Base-by-base conservation (phyloP, 1,284 basidiomycete genomes). In the Phylloboletellus chloephorus region DNA sequence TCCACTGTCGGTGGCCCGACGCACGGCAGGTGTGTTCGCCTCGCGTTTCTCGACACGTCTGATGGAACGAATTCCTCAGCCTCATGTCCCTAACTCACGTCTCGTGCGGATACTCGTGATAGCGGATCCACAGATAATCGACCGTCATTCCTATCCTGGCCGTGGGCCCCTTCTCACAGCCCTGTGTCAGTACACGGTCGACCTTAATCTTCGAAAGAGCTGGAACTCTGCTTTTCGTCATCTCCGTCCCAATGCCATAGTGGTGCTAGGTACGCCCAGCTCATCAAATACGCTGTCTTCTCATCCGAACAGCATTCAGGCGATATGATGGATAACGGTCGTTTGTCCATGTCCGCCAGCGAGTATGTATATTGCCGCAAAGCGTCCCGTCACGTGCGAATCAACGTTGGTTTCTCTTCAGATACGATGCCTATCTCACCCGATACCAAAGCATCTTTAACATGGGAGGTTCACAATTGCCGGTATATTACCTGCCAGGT, bases 201-300 rank as follows among this genome's bases (percentile, higher is more conserved):
- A 89, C 53, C 62, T 82, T 36, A 83, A 83, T 51, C 67, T 91
- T 55, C 76, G 77, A 42, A 86, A 86, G 62, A 80, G 72, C 52
- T 93, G 89, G 89, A 72, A 71, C 46, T 73, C 76, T 15, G 76
- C 80, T 0, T 71, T 63, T 28, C 38, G 67, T 10, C 60, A 69
- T 17, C 67, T 86, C 20, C 72, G 67, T 16, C 86, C 89, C 1
- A 72, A 92, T 55, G 72, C 70, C 10, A 77, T 92, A 7, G 70
- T 94, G 7, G 87, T 94, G 48, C 67, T 92, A 15, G 91, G 91
- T 17, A 82, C 88, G 62, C 79, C 88, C 86, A 40, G 76, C 80
- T 67, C 64, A 12, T 79, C 0, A 68, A 86, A 52, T 25, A 3
- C 1, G 23, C 12, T 7, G 8, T 22, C 2, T 23, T 9, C 3